Base-by-base conservation (phyloP, 2,329 filamentous ascomycete species). In the Ophiostoma triangulosporum region DNA sequence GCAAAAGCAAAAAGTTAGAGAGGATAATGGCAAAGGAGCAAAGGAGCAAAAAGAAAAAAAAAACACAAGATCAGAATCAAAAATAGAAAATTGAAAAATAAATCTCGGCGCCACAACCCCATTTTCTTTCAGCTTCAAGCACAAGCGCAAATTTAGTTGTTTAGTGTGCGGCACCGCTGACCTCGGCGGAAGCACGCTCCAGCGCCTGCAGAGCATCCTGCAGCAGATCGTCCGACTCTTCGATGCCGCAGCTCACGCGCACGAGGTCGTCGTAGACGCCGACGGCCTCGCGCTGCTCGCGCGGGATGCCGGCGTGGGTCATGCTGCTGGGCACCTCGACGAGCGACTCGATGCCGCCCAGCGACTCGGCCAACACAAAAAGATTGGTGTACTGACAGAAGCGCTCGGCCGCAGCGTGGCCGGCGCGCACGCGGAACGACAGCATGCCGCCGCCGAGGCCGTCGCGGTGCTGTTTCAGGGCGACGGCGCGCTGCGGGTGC, bases 401-500 rank as follows among this genome's bases (percentile, higher is more conserved):
- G 51, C 83, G 79, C 70, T 94, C 86, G 14, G 93, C 93, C 1
- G 91, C 91, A 46, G 76, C 77, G 64, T 88, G 80, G 33, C 93
- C 93, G 54, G 91, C 93, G 60, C 81, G 80, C 68, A 98, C 87
- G 60, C 93, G 85, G 82, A 98, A 98, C 55, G 86, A 91, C 43
- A 98, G 81, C 93, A 98, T 98, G 57, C 93, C 93, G 61, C 93
- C 93, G 56, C 93, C 93, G 78, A 97, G 84, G 58, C 86, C 93
- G 62, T 94, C 78, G 60, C 93, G 86, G 73, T 98, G 93, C 73
- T 98, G 93, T 72, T 87, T 88, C 63, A 83, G 66, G 20, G 91
- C 88, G 62, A 98, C 88, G 59, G 77, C 75, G 62, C 88, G 83
- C 65, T 97, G 88, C 6, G 86, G 84, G 70, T 97, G 91, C 9